Base-by-base conservation (phyloP, 345 rosid species). In the Clarkia xantiana region DNA sequence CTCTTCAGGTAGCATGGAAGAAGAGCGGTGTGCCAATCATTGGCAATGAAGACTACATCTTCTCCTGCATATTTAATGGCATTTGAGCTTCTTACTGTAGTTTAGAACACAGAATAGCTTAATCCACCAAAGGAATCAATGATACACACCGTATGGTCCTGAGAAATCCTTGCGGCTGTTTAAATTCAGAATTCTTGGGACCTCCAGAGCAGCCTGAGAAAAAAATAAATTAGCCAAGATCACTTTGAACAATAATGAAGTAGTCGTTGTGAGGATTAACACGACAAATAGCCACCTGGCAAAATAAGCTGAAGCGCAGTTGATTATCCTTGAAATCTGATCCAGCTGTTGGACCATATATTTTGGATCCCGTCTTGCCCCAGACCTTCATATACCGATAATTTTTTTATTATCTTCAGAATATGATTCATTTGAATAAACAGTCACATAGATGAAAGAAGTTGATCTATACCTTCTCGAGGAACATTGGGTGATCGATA, bases 21-120 rank as follows among this genome's bases (percentile, higher is more conserved):
- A 46, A 78, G 79, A 71, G 86, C 89, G 40, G 94, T 83, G 72
- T 91, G 98, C 98, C 96, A 91, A 53, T 91, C 96, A 39, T 86
- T 91, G 58, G 86, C 93, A 58, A 91, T 17, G 51, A 91, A 91
- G 40, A 83, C 62, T 47, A 79, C 86, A 68, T 86, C 76, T 45
- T 91, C 98, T 45, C 94, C 96, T 91, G 42, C 53, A 49, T 7
- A 29, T 29, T 29, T 29, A 29, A 29, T 29, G 36, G 36, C 5
- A 29, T 29, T 29, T 29, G 9, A 29, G 36, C 36, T 29, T 29
- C 8, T 5, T 5, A 29, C 5, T 29, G 9, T 10, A 29, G 36
- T 29, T 29, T 29, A 29, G 7, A 29, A 29, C 8, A 29, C 6
- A 29, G 36, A 29, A 29, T 29, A 50, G 18, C 17, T 13, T 50